Evolutionary conservation across 1,284 basidiomycete species (phyloP), one percentile per base, ranked within the genome.

Genomic region (Fistulina hepatica): DNA sequence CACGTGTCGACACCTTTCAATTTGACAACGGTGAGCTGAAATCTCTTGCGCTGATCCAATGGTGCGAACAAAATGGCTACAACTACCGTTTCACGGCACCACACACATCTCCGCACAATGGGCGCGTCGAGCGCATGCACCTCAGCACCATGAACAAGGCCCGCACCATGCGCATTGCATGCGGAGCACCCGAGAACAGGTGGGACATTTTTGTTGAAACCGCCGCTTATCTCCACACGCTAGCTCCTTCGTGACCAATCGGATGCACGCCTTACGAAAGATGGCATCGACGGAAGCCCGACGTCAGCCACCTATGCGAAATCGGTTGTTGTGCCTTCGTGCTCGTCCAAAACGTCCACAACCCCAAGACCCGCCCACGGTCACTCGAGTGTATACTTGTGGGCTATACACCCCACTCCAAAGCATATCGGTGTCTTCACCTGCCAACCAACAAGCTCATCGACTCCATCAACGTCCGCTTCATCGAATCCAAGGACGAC

Each of bases 391-490:
- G 54, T 33, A 40, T 48, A 5, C 51, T 54, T 25, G 34, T 58
- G 3, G 54, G 53, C 2, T 58, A 54, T 25, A 41, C 44, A 3
- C 39, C 41, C 9, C 30, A 47, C 30, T 40, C 45, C 4, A 48
- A 49, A 11, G 46, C 50, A 5, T 56, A 52, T 41, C 31, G 35
- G 0, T 48, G 47, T 17, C 49, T 49, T n/a, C 39, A 53, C 13
- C 26, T 31, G 6, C 34, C 42, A 2, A 45, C 46, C 0, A 34
- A 45, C n/a, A 39, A 46, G 8, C 37, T 56, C 3, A 33, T 52
- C 10, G 36, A 37, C 2, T 54, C 55, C 2, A 45, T 44, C n/a
- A 46, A 59, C 27, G 55, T 58, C 13, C 16, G 39, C 0, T 58
- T 59, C 25, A 51, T 58, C 28, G 51, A 57, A 37, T 38, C 45